Conservation (phyloP, 441 rosid species). For the Pelargonium australe region DNA sequence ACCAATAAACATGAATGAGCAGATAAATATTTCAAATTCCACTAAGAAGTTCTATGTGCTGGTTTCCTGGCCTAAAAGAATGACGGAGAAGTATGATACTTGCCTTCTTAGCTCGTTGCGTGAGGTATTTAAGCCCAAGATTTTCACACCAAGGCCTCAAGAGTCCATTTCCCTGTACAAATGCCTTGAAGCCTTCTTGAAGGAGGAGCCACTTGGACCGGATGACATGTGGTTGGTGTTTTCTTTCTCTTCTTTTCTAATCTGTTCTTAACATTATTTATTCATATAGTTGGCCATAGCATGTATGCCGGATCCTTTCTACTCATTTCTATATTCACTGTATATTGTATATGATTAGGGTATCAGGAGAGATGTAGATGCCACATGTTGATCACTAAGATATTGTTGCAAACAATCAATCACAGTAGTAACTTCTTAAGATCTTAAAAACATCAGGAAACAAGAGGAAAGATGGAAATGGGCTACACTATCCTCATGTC, state of each 20-base stretch:
- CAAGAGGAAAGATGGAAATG: not conserved
- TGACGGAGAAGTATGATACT: constrained; percentile 40
- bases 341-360: no score
- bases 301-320: no score
- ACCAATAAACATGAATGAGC: constrained; percentile 44
- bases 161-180: constrained; percentile 59
- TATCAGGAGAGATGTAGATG: not conserved
- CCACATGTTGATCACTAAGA: not conserved
- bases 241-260: constrained; percentile 7
- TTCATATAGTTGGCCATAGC: not conserved
- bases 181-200: constrained; percentile 77
- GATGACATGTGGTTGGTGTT: constrained; percentile 80
- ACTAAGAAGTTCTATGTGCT: constrained; percentile 39
- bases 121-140: constrained; percentile 44
- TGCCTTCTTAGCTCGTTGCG: constrained; percentile 47
- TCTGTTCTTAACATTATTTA: constrained; percentile 10
- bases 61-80: constrained; percentile 55
- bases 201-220: constrained; percentile 78
- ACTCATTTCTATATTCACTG: no score
- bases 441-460: not conserved
- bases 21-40: constrained; percentile 24
- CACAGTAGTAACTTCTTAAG: not conserved
- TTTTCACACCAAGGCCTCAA: constrained; percentile 43
- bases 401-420: not conserved
- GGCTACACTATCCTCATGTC: not conserved